Conservation (phyloP, 129 eudicot genomes). For the Glebionis coronaria region DNA sequence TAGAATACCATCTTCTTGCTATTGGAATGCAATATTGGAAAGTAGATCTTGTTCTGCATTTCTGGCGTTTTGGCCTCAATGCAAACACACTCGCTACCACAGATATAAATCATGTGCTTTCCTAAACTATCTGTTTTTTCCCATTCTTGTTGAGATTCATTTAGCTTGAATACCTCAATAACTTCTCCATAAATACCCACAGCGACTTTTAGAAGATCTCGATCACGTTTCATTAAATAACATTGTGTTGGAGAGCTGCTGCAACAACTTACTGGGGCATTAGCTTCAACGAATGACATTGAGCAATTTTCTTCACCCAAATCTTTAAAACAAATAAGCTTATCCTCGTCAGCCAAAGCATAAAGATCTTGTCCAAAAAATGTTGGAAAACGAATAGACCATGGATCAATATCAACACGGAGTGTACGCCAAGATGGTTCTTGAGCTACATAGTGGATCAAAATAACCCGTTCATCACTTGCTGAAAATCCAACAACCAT, state of each 20-base stretch:
- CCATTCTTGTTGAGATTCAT: conserved; percentile 4
- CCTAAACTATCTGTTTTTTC: too few species aligned
- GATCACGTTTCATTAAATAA: conserved; percentile 1
- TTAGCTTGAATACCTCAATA: conserved; percentile 23
- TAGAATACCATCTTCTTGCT: conserved; percentile 16
- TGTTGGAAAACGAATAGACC: not conserved
- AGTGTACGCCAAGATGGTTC: not conserved
- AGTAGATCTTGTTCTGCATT: conserved; percentile 22
- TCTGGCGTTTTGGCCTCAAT: too few species aligned
- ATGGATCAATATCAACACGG: not conserved
- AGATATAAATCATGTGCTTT: too few species aligned
- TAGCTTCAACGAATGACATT: not conserved
- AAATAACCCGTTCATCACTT: not conserved
- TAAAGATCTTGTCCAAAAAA: conserved; percentile 7
- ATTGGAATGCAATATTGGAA: conserved; percentile 1
- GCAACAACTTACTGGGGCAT: not conserved
- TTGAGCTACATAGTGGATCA: not conserved
- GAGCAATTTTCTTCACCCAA: not conserved
- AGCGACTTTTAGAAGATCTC: not conserved
- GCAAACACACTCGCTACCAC: too few species aligned
- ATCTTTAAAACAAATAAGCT: not conserved
- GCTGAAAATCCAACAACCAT: conserved; percentile 17
- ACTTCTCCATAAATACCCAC: conserved; percentile 3
- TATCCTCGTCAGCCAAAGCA: conserved; percentile 4
- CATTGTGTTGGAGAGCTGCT: not conserved